Base-by-base conservation (phyloP, 192 early-diverging fungal genomes). In the Kickxella alabastrina region DNA sequence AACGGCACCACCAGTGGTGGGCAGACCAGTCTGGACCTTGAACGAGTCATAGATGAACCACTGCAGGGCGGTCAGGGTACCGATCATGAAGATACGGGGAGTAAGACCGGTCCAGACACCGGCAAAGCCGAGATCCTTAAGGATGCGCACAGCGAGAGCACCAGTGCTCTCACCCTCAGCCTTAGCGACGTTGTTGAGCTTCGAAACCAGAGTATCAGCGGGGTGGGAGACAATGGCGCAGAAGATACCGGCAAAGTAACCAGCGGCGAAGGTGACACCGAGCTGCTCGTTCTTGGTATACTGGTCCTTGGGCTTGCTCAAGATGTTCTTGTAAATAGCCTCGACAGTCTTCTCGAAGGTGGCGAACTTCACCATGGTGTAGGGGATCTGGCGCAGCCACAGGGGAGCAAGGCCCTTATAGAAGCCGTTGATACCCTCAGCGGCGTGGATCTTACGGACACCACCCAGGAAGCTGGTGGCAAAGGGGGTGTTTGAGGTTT, bases 141-240 rank as follows among this genome's bases (percentile, higher is more conserved):
- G 52, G 44, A 83, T 69, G 46, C 70, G 67, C 38, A 69, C 24
- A 25, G 77, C 63, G 24, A 75, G 57, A 18, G 66, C 50, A 39
- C 62, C 60, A 19, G 79, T 80, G 65, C 78, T 80, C 56, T 80
- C 80, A 26, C 79, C 78, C 68, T 75, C 77, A 14, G 72, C 66
- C 70, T 78, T 77, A 56, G 78, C 66, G 22, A 75, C 76, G 50
- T 82, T 82, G 67, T 82, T 82, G 28, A 82, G 79, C 79, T 86
- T 83, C 25, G 82, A 83, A 12, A 87, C 81, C 46, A 94, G 65
- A 1, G 89, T 86, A 64, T 94, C 92, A 26, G 92, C 92, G 8
- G 92, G 92, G 74, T 94, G 92, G 38, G 88, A 90, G 35, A 94
- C 87, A 57, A 92, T 82, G 47, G 92, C 92, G 77, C 86, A 88